Evolutionary conservation across 2,329 filamentous ascomycete genomes (phyloP).

Genomic region (Hymenoscyphus fructigenus): DNA sequence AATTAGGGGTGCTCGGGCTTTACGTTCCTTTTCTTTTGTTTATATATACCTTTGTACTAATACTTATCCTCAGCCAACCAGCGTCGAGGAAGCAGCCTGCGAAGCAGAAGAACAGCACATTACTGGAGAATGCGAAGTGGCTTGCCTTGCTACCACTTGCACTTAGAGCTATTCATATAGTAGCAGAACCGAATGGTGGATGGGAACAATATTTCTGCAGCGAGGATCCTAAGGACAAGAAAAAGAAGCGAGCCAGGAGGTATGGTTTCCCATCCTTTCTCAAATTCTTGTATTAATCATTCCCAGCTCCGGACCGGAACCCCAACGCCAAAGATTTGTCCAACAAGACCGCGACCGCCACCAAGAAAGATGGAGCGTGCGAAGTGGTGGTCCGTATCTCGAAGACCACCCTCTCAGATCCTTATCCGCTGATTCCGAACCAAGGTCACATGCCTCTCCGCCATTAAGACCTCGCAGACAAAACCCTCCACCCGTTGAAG

Average conservation of each 20-base stretch:
- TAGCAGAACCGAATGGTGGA: slow-evolving; percentile 21
- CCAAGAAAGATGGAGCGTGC: neutral
- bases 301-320: neutral
- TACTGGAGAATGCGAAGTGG: slow-evolving; percentile 14
- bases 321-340: neutral
- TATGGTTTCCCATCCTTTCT: neutral
- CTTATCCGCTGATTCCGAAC: neutral
- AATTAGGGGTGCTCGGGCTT: neutral
- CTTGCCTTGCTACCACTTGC: slow-evolving; percentile 16
- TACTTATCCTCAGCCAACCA: neutral
- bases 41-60: neutral
- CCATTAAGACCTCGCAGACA: neutral
- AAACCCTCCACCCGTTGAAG: neutral
- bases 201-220: slow-evolving; percentile 20
- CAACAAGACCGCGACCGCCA: neutral
- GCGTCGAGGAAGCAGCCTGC: neutral
- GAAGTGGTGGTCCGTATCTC: neutral
- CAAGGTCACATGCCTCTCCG: neutral
- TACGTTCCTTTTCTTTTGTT: slow-evolving; percentile 1
- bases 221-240: slow-evolving; percentile 12
- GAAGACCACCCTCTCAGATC: neutral
- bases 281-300: neutral
- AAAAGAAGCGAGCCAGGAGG: slow-evolving; percentile 3
- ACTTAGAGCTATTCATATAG: slow-evolving; percentile 11
- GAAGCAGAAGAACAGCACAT: neutral